phyloP scores from a whole-genome alignment of 78 protist species.

The Creolimax fragrantissima region DNA sequence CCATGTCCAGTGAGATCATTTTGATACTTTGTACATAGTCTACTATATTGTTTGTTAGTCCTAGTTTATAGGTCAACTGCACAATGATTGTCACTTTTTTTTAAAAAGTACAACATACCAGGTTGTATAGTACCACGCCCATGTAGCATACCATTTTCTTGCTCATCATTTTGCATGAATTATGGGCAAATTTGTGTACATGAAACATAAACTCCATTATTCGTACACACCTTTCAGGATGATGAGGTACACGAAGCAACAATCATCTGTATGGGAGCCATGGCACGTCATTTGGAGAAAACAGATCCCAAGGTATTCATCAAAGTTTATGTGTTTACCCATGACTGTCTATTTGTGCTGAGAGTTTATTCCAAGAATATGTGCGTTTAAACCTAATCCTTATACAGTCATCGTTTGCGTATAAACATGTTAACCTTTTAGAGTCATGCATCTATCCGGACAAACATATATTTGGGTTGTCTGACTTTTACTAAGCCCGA shows the following conservation, averaged over 20 bases:
- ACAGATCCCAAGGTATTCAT: neutral
- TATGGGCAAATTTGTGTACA: neutral
- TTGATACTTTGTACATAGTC: too few relatives aligned
- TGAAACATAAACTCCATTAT: too few relatives aligned
- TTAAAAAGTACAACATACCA: neutral
- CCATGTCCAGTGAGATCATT: neutral
- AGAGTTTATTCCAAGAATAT: neutral
- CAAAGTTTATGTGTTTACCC: too few relatives aligned
- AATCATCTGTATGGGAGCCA: slow-evolving; percentile 7
- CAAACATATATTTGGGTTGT: too few relatives aligned
- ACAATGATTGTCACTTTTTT: neutral
- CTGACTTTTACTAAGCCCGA: too few relatives aligned
- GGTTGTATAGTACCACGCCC: neutral
- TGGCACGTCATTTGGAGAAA: neutral
- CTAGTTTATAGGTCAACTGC: neutral
- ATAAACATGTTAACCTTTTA: neutral
- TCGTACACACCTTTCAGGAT: neutral
- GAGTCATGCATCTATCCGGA: too few relatives aligned
- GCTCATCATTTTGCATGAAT: neutral
- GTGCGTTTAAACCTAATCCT: neutral
- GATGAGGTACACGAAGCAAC: slow-evolving; percentile 19
- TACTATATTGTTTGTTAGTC: too few relatives aligned
- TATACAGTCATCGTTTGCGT: neutral
- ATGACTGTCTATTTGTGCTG: too few relatives aligned
- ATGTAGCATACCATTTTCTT: neutral